These are phyloP conservation scores for Dothiorella sarmentorum DNA, from an alignment of 2,329 filamentous ascomycete species.

Conservation along the genomic window DNA sequence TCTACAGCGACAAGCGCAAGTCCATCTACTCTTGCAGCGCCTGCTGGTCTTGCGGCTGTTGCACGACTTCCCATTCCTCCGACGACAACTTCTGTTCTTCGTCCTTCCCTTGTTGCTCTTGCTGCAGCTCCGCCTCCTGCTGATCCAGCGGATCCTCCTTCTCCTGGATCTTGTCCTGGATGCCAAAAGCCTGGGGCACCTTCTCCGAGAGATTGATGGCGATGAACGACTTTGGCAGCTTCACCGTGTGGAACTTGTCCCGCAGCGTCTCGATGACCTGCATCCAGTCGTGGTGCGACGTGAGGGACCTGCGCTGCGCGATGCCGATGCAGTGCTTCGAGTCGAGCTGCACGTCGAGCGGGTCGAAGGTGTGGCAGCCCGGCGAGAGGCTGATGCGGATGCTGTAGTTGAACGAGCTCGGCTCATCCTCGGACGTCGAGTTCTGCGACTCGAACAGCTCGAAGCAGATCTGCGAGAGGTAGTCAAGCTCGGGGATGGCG, in stretches of 20 bases:
- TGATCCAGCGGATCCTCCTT: too few species aligned
- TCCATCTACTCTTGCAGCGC: background rate
- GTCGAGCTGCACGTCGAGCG: conserved; percentile 92
- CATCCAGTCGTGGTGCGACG: conserved; percentile 91
- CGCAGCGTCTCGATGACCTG: conserved; percentile 92
- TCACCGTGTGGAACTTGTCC: conserved; percentile 86
- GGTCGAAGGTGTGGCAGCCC: conserved; percentile 94
- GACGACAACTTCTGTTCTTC: background rate
- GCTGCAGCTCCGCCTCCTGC: background rate
- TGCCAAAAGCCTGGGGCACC: conserved; percentile 43
- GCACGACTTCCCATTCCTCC: background rate
- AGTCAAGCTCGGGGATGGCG: conserved; percentile 94
- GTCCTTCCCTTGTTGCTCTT: background rate
- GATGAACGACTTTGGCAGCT: conserved; percentile 50
- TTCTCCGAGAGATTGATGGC: conserved; percentile 51
- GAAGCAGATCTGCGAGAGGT: conserved; percentile 95
- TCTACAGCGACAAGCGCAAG: background rate
- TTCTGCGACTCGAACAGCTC: conserved; percentile 96
- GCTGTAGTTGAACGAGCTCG: conserved; percentile 82
- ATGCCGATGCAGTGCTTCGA: conserved; percentile 95
- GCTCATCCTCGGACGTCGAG: conserved; percentile 53
- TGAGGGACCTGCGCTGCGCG: conserved; percentile 84
- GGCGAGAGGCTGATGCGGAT: conserved; percentile 96
- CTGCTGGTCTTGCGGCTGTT: background rate
- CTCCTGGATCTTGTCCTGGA: background rate